Conservation (phyloP, 164 flowering plant species). For the Stephania cephalantha region DNA sequence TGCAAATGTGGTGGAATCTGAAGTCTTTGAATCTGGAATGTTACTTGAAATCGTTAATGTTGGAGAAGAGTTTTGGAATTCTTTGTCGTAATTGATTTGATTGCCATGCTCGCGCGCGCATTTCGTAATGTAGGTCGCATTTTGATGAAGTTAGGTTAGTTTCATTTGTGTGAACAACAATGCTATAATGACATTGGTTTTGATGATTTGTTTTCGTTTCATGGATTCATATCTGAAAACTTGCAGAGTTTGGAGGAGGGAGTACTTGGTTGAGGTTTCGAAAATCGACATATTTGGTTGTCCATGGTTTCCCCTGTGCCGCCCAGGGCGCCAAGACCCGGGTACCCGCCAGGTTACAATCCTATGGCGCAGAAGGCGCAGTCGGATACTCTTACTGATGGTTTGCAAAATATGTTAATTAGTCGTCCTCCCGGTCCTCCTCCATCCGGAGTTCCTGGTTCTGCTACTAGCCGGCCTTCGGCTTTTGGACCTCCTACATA, state of each 20-base stretch:
- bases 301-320: conserved; percentile 65
- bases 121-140: no score
- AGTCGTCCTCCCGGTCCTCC: conserved; percentile 30
- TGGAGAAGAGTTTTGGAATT: no score
- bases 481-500: conserved; percentile 34
- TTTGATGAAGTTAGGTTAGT: no score
- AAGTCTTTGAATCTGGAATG: no score
- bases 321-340: conserved; percentile 62
- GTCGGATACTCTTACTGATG: conserved; percentile 40
- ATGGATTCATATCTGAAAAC: not conserved
- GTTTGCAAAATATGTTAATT: conserved; percentile 58
- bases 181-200: no score
- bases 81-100: no score
- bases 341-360: conserved; percentile 49
- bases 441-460: conserved; percentile 31
- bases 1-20: no score
- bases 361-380: conserved; percentile 38
- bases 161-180: no score
- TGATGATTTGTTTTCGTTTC: no score
- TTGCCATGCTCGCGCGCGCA: no score
- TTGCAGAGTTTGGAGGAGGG: not conserved
- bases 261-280: no score
- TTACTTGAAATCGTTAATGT: no score
- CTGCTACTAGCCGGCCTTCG: conserved; percentile 41
- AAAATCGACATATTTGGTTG: conserved; percentile 5